Evolutionary conservation across 78 protist species (phyloP), one percentile per base, ranked within the genome.

Genomic region (Dictyostelium capitatum): DNA sequence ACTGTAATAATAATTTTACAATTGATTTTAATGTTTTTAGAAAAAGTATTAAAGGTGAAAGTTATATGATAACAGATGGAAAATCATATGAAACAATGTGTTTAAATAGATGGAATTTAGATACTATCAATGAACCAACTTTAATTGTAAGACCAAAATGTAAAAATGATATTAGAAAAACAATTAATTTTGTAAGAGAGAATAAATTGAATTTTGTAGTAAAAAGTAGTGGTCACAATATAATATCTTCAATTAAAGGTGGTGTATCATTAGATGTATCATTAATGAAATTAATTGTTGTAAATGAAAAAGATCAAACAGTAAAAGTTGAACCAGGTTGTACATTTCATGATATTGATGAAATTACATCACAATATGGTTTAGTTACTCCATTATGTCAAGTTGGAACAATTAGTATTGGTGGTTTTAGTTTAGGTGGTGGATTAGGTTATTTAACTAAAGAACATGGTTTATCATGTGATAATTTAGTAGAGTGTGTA

Each of bases 381-480:
- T 15, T 73, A 3, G 79, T 32, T 43, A 46, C 46, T 0, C 79
- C 79, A 6, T 73, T 73, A 5, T 80, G 91, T 37, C 84, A 75
- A 23, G 37, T 84, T 47, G 15, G 46, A 19, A 53, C 80, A 83
- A 74, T 81, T 23, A 81, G 91, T 8, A n/a, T 84, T 6, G 72
- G 72, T 28, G 91, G 91, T 11, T 77, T 46, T 50, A 81, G 48
- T 28, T 10, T 41, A 11, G 91, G 91, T 75, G 91, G 91, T 37
- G 91, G 91, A n/a, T 25, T 84, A 9, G 91, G 91, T 12, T 50
- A 77, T 23, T 53, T 84, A n/a, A 48, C 79, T 14, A 64, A 81
- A 50, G 8, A 12, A 0, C 28, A 25, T 46, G 91, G 91, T 73
- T 41, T 56, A 14, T 48, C 82, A 37, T 5, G 47, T 28, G 91